Conservation (phyloP, 306 rosid species). For the Trifolium repens region DNA sequence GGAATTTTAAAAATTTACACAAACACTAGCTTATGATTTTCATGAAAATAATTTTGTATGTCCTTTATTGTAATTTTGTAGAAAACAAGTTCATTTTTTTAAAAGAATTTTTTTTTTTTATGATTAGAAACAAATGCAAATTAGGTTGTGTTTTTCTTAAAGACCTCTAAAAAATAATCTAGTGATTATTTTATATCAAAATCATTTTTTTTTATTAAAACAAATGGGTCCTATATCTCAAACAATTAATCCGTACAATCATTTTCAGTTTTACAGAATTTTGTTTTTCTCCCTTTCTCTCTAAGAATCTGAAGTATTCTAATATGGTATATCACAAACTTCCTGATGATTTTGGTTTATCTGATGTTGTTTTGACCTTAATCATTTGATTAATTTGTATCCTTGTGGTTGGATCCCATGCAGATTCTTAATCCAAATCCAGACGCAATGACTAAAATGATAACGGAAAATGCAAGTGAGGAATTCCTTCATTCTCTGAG, state of each 20-base stretch:
- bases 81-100: neutral
- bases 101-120: neutral
- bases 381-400: slow-evolving; percentile 25
- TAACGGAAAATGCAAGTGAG: slow-evolving; percentile 98
- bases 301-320: neutral
- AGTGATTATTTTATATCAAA: neutral
- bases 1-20: too few species aligned
- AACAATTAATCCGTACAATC: neutral
- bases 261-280: neutral
- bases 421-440: slow-evolving; percentile 99
- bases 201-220: neutral
- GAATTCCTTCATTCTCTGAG: slow-evolving; percentile 88
- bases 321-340: neutral
- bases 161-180: neutral
- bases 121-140: neutral
- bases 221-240: neutral
- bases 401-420: slow-evolving; percentile 40
- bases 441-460: slow-evolving; percentile 98
- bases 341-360: slow-evolving; percentile 32
- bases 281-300: neutral
- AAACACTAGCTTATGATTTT: too few species aligned
- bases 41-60: too few species aligned
- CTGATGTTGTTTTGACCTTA: slow-evolving; percentile 23
- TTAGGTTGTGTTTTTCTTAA: neutral
- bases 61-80: neutral